These are phyloP conservation scores for Coelastrella sp. DNA, from an alignment of 139 green algal genomes.

Conservation along the genomic window DNA sequence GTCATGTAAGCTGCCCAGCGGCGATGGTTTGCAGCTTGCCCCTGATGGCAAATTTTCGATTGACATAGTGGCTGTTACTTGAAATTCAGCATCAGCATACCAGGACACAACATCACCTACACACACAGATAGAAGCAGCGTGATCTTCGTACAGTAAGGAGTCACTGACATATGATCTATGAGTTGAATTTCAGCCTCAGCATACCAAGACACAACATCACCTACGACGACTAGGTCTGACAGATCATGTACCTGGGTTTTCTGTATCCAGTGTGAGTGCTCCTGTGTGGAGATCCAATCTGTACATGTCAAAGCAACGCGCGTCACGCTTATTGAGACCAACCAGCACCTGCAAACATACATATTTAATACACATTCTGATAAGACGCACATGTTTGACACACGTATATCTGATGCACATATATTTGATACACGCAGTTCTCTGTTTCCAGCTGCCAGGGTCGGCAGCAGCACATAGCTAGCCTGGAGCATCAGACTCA, in stretches of 20 bases:
- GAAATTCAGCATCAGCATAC: too few species aligned
- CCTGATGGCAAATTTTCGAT: not conserved
- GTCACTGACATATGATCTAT: too few species aligned
- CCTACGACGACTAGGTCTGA: not conserved
- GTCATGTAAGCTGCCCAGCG: too few species aligned
- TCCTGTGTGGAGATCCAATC: not conserved
- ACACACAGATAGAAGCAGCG: not conserved
- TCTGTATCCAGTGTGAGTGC: slow-evolving; percentile 1
- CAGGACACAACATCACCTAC: slow-evolving; percentile 13
- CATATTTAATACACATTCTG: not conserved
- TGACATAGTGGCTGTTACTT: not conserved
- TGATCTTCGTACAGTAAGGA: not conserved
- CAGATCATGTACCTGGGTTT: slow-evolving; percentile 17
- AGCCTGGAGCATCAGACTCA: too few species aligned
- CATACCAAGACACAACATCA: not conserved
- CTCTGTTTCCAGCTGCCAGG: too few species aligned
- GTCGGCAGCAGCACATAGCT: too few species aligned
- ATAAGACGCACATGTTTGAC: too few species aligned
- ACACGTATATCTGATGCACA: too few species aligned
- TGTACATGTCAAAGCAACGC: slow-evolving; percentile 22
- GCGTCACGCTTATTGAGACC: slow-evolving; percentile 35
- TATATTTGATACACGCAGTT: too few species aligned
- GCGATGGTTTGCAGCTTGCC: too few species aligned
- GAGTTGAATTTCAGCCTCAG: too few species aligned
- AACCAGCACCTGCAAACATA: not conserved